Evolutionary conservation across 148 eudicot species (phyloP), one percentile per base, ranked within the genome.

Genomic region (Pharnaceum exiguum): DNA sequence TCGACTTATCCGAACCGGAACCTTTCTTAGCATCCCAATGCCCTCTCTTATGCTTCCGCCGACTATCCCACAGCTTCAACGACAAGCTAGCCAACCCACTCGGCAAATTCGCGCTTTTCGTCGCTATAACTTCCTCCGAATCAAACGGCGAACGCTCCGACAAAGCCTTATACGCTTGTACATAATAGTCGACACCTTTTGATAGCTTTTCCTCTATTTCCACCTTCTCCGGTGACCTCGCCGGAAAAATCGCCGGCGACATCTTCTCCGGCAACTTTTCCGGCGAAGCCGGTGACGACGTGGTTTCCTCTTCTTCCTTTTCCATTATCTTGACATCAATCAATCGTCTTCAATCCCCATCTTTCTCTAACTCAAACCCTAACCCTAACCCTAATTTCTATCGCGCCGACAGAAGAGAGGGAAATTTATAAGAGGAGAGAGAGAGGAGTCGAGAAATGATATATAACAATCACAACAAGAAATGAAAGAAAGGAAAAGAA

Each of bases 131-230:
- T 40, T 83, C 98, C 10, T 79, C 81, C 0, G 79, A 48, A 73
- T 89, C 99, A 24, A 85, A 93, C 9, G 99, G 99, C 18, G 87
- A 93, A 28, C 86, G 86, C 57, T 70, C 75, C 10, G 79, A 73
- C 10, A 93, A 56, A 18, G 89, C 82, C 32, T 93, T 93, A 5
- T 58, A 39, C 60, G 96, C 96, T 67, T 93, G 96, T 0, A 91
- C 46, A 42, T 71, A 93, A 7, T 77, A 86, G 66, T 86, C 91
- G 15, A 79, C 42, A 45, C 65, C 74, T 26, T 28, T n/a, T n/a
- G n/a, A n/a, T n/a, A n/a, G n/a, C n/a, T n/a, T 49, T 39, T 9
- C 7, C 10, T 18, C 72, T 3, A 10, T 7, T 33, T 46, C 50
- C 36, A 37, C 26, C 15, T 29, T 44, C 5, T 31, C 74, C 66